Evolutionary conservation across 352 stramenopile genomes (phyloP).

Genomic region (Peronosclerospora sorghi): DNA sequence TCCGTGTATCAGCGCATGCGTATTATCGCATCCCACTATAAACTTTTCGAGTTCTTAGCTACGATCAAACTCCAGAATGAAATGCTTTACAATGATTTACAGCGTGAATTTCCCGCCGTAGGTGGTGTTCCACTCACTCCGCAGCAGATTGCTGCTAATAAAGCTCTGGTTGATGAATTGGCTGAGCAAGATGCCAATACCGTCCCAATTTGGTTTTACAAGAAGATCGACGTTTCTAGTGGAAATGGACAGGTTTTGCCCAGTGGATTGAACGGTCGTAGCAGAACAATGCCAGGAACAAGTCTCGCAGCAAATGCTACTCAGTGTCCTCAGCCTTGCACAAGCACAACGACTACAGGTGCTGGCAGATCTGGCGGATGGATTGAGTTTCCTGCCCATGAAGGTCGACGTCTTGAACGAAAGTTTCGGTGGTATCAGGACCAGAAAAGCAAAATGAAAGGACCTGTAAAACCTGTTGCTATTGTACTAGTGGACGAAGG

Average conservation of each 20-base stretch:
- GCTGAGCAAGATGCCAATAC: slow-evolving; percentile 40
- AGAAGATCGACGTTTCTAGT: slow-evolving; percentile 38
- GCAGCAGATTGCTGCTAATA: slow-evolving; percentile 32
- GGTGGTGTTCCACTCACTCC: slow-evolving; percentile 35
- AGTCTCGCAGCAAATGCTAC: slow-evolving; percentile 1
- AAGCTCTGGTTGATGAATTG: slow-evolving; percentile 28
- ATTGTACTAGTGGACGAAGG: slow-evolving; percentile 77
- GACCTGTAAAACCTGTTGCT: slow-evolving; percentile 28
- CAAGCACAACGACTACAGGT: slow-evolving; percentile 7
- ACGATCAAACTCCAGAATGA: slow-evolving; percentile 79
- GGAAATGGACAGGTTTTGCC: slow-evolving; percentile 23
- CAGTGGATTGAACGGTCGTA: slow-evolving; percentile 20
- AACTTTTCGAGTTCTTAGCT: slow-evolving; percentile 76
- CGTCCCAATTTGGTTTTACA: slow-evolving; percentile 79
- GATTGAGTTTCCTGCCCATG: slow-evolving; percentile 70
- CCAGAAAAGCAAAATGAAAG: slow-evolving; percentile 25
- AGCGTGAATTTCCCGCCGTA: slow-evolving; percentile 37
- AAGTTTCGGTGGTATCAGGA: slow-evolving; percentile 56
- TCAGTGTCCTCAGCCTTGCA: slow-evolving; percentile 1
- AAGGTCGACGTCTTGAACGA: slow-evolving; percentile 58
- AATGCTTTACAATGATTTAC: slow-evolving; percentile 65
- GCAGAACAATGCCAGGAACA: slow-evolving; percentile 3
- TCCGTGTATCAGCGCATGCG: slow-evolving; percentile 64
- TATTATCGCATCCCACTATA: slow-evolving; percentile 63
- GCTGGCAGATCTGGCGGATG: slow-evolving; percentile 22